Evolutionary conservation across 345 rosid genomes (phyloP).

Genomic region (Camelina hispida): DNA sequence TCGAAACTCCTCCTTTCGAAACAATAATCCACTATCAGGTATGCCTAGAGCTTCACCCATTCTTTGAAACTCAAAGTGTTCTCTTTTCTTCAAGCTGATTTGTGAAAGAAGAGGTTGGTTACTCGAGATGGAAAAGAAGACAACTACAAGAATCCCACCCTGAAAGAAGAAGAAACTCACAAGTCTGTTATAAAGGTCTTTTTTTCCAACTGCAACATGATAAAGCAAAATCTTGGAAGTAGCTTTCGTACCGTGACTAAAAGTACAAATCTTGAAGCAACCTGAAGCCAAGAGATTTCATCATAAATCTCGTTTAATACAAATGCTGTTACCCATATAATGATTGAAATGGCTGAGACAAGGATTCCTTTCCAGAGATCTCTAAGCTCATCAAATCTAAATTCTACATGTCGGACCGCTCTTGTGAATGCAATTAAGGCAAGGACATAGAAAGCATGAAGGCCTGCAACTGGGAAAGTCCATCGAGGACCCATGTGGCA

Average conservation of each 20-base stretch:
- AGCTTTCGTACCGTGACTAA: constrained; percentile 59
- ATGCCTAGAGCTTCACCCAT: constrained; percentile 93
- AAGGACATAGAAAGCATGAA: constrained; percentile 64
- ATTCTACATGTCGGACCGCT: constrained; percentile 77
- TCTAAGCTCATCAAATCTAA: constrained; percentile 82
- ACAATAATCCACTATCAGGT: constrained; percentile 77
- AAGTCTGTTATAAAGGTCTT: neutral
- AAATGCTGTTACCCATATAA: constrained; percentile 78
- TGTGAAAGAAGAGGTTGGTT: constrained; percentile 85
- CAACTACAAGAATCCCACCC: constrained; percentile 73
- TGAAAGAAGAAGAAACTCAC: constrained; percentile 36
- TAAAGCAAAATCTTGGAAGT: neutral
- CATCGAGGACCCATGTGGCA: constrained; percentile 70
- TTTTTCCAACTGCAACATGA: constrained; percentile 7
- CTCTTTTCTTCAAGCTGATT: constrained; percentile 80
- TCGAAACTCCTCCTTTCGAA: constrained; percentile 55
- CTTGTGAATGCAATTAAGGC: constrained; percentile 63
- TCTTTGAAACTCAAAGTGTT: constrained; percentile 60
- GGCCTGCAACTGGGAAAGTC: constrained; percentile 60
- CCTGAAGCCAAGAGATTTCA: constrained; percentile 73
- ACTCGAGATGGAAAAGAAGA: constrained; percentile 84
- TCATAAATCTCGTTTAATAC: constrained; percentile 69
- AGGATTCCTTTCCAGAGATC: constrained; percentile 88
- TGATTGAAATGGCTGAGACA: constrained; percentile 64
- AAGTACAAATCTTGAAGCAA: constrained; percentile 79